Conservation (phyloP, 2,329 filamentous ascomycete species). For the Pseudocercospora eumusae region DNA sequence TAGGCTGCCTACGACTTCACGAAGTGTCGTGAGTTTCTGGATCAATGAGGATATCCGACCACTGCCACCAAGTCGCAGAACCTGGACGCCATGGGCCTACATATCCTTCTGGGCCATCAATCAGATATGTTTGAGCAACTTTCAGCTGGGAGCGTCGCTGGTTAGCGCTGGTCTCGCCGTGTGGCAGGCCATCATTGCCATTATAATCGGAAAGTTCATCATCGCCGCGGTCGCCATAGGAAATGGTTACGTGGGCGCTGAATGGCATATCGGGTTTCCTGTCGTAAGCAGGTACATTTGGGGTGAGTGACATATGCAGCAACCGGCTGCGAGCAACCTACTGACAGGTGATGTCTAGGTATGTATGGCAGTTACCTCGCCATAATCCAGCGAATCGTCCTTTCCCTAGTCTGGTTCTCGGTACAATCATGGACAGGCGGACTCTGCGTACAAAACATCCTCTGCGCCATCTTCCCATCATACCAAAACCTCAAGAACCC, state of each 20-base stretch:
- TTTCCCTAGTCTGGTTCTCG: slow-evolving; percentile 54
- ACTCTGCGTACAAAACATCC: slow-evolving; percentile 53
- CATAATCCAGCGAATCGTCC: slow-evolving; percentile 55
- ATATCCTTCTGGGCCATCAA: slow-evolving; percentile 47
- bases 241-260: slow-evolving; percentile 47
- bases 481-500: slow-evolving; percentile 57
- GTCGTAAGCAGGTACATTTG: slow-evolving; percentile 57
- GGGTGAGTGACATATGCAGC: slow-evolving; percentile 45
- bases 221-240: slow-evolving; percentile 62
- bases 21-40: slow-evolving; percentile 39
- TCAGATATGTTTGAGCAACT: slow-evolving; percentile 42
- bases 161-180: slow-evolving; percentile 45
- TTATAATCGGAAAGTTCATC: slow-evolving; percentile 50
- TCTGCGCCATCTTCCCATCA: slow-evolving; percentile 60
- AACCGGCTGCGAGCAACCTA: slow-evolving; percentile 41
- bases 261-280: slow-evolving; percentile 57
- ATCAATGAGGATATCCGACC: slow-evolving; percentile 48
- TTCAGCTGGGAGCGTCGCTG: slow-evolving; percentile 43
- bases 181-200: slow-evolving; percentile 46
- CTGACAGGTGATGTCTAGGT: slow-evolving; percentile 26
- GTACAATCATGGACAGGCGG: slow-evolving; percentile 67
- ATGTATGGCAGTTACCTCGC: slow-evolving; percentile 59
- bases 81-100: slow-evolving; percentile 43
- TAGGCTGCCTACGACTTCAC: slow-evolving; percentile 29
- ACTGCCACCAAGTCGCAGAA: slow-evolving; percentile 43